Evolutionary conservation across 208 protist species (phyloP), one percentile per base, ranked within the genome.

Genomic region (Leishmania braziliensis): DNA sequence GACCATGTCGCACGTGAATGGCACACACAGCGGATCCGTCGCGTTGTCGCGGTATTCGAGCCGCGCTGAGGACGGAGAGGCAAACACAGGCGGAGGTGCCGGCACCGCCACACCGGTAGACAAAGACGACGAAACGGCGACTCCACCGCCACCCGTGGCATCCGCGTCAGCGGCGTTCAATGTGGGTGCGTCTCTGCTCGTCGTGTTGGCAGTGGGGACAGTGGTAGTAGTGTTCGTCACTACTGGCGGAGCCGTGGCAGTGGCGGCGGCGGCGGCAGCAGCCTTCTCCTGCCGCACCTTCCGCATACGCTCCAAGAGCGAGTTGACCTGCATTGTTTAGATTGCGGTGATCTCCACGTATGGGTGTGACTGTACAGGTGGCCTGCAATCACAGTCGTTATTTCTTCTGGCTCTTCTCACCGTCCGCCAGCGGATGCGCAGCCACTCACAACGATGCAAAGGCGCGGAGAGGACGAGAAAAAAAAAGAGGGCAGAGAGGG

Each of bases 1-100:
- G 53, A 65, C 14, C 74, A 77, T 77, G 56, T 77, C 74, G 29
- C 85, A 80, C 0, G 86, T 93, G 68, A 95, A 91, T 2, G 71
- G 36, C 53, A 68, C 77, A 75, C 90, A 92, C 2, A 96, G 85
- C 8, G 90, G 88, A 71, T 94, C 92, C 12, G 39, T 60, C n/a
- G 75, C 56, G 14, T 39, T 46, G 77, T 96, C 90, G 29, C 92
- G 81, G 83, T 93, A 94, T 75, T 87, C 83, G 5, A 92, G 81
- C 10, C 89, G 84, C 6, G 89, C 89, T 0, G 43, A 79, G 26
- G 85, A 77, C 5, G 91, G 90, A 29, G 91, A 93, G 3, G 81
- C 69, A 78, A 95, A 95, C 12, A 84, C 72, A 20, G 91, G 91
- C 18, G 89, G 91, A 26, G 77, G 68, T 0, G 58, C 75, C 62